Conservation (phyloP, 2,329 filamentous ascomycete species). For the Dothistroma pini region DNA sequence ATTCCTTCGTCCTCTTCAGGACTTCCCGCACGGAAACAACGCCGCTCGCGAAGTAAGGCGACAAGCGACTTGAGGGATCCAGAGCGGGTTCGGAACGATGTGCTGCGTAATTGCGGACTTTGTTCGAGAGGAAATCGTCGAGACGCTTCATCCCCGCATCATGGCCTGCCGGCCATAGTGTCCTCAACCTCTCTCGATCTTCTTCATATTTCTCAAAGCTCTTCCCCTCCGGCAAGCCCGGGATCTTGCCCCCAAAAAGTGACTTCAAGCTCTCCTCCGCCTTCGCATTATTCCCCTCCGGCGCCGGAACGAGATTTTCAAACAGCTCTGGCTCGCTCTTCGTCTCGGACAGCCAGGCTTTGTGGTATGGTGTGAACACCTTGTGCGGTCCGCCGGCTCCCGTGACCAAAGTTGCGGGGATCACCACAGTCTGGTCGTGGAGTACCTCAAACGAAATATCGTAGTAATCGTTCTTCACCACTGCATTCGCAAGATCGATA, state of each 20-base stretch:
- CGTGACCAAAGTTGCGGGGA: constrained; percentile 44
- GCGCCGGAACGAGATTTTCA: constrained; percentile 39
- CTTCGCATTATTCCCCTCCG: constrained; percentile 41
- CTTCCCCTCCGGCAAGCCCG: constrained; percentile 40
- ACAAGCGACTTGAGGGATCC: constrained; percentile 42
- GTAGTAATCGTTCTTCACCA: constrained; percentile 26
- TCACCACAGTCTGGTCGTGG: constrained; percentile 50
- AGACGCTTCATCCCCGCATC: constrained; percentile 42
- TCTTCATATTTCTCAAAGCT: constrained; percentile 40
- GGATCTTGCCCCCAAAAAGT: constrained; percentile 55
- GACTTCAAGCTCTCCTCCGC: constrained; percentile 49
- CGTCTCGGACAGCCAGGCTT: constrained; percentile 44
- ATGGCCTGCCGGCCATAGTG: constrained; percentile 46
- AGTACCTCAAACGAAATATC: constrained; percentile 42
- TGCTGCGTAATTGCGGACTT: constrained; percentile 39
- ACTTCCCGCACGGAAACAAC: constrained; percentile 46
- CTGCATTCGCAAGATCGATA: constrained; percentile 40
- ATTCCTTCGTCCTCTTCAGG: constrained; percentile 40
- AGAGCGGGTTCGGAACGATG: constrained; percentile 43
- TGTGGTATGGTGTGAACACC: constrained; percentile 52
- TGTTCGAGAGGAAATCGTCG: constrained; percentile 40
- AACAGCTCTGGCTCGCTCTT: constrained; percentile 43
- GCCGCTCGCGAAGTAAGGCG: constrained; percentile 46
- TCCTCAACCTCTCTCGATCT: constrained; percentile 37
- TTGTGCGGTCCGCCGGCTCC: constrained; percentile 47